Evolutionary conservation across 352 stramenopile species (phyloP), one percentile per base, ranked within the genome.

Genomic region (Phytophthora meadii): DNA sequence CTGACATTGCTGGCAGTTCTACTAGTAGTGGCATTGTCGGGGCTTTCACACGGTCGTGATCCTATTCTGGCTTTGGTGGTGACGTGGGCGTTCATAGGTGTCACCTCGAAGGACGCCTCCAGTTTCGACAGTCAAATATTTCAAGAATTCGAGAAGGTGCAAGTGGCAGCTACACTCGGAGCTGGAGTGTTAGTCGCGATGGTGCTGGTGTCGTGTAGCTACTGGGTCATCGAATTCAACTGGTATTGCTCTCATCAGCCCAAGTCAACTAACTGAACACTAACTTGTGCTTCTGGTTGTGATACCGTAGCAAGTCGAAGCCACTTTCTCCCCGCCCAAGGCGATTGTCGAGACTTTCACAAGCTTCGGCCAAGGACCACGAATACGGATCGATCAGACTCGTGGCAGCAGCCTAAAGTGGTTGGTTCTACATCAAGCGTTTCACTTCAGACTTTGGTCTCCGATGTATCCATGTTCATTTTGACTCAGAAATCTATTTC

Each of bases 31-130:
- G 73, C 78, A 4, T 42, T 89, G 17, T 54, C 72, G 10, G 81
- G 72, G 1, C 51, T 92, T 15, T 66, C 76, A n/a, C 76, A 83
- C 32, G 83, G 77, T 15, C 60, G 75, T 11, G 81, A 92, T 50
- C 71, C 81, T 1, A 63, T 90, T 32, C 76, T 92, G 56, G 76
- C 76, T 4, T 46, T 88, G 11, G 80, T 90, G 8, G 69, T 72
- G 4, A 68, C 54, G 30, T 92, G 80, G 82, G 52, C 75, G 44
- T 72, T 89, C 15, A 39, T 88, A 10, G 76, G 69, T 25, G 62
- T 92, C 52, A 79, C 74, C 1, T 68, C 69, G 19, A 88, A 88
- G 54, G 61, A 81, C 41, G 37, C 61, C 19, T 59, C 61, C 0
- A 48, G 36, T 12, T 68, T 86, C 17, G 55, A 66, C 15, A 19